Evolutionary conservation across 2,329 filamentous ascomycete species (phyloP).

Genomic region (Phoma sp.): DNA sequence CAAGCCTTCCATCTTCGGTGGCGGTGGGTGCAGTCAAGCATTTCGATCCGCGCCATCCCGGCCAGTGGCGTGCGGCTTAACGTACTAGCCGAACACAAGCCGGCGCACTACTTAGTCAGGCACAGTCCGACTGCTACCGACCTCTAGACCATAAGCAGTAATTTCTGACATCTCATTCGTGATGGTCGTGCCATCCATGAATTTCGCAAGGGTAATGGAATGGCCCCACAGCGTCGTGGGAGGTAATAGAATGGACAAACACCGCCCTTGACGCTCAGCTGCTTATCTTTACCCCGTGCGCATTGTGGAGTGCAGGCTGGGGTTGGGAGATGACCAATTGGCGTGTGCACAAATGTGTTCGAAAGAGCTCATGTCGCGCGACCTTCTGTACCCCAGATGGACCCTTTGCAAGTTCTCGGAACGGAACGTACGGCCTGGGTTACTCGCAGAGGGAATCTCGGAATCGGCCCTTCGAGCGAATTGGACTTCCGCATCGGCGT

Average conservation of each 20-base stretch:
- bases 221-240: not conserved
- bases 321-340: constrained; percentile 13
- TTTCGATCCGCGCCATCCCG: constrained; percentile 27
- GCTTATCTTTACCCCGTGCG: constrained; percentile 10
- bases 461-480: not conserved
- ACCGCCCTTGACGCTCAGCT: constrained; percentile 7
- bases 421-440: not conserved
- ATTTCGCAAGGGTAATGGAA: constrained; percentile 22
- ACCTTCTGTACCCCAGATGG: constrained; percentile 14
- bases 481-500: not conserved
- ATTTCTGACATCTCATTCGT: constrained; percentile 23
- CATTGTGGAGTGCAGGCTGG: constrained; percentile 13
- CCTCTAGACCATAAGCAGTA: constrained; percentile 19
- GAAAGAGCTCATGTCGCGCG: not conserved
- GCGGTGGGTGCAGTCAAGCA: constrained; percentile 29
- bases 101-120: constrained; percentile 11
- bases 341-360: not conserved
- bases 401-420: constrained; percentile 6
- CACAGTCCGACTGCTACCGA: constrained; percentile 24
- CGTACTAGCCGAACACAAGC: constrained; percentile 23
- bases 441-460: not conserved
- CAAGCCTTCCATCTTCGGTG: constrained; percentile 4
- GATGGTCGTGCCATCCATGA: constrained; percentile 15
- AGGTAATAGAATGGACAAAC: constrained; percentile 14
- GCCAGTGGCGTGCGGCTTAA: constrained; percentile 29